A percentile compares a stretch with the other conserved stretches of the same genome.
These are phyloP conservation scores for Cucumis melo DNA, from an alignment of 306 rosid genomes.

Conservation along the genomic window DNA sequence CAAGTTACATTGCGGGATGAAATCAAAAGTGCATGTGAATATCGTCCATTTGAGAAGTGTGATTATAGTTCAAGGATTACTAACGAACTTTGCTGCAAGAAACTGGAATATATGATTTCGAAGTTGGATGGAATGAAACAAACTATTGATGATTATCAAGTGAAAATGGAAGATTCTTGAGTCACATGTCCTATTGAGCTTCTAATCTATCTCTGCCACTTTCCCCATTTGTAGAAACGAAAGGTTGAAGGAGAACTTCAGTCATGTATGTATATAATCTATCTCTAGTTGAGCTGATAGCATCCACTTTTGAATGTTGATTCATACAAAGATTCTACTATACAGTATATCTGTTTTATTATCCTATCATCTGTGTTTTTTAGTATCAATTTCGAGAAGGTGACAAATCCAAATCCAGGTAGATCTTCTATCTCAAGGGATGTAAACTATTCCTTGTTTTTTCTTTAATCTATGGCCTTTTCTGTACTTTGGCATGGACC, in stretches of 20 bases:
- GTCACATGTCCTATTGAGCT: not conserved
- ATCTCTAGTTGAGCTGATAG: not conserved
- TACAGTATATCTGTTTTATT: not conserved
- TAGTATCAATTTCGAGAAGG: not conserved
- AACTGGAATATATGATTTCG: constrained; percentile 47
- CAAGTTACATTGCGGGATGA: constrained; percentile 82
- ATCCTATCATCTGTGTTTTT: not conserved
- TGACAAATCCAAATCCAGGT: not conserved
- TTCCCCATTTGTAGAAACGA: not conserved
- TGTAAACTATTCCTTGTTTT: not conserved
- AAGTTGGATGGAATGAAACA: constrained; percentile 70
- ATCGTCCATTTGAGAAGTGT: constrained; percentile 93
- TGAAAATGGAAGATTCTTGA: constrained; percentile 25
- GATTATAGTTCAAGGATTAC: constrained; percentile 79
- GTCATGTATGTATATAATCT: not conserved
- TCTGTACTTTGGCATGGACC: not conserved
- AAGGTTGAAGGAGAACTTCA: not conserved
- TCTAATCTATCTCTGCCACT: not conserved
- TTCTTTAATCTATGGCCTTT: not conserved
- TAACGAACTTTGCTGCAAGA: constrained; percentile 73
- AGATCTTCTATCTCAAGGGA: not conserved
- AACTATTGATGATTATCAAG: constrained; percentile 54
- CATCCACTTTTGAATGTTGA: not conserved
- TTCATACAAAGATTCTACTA: not conserved
- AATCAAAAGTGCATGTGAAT: constrained; percentile 86